Evolutionary conservation across 2,329 filamentous ascomycete species (phyloP), one percentile per base, ranked within the genome.

Genomic region (Teratosphaeriaceae sp.): DNA sequence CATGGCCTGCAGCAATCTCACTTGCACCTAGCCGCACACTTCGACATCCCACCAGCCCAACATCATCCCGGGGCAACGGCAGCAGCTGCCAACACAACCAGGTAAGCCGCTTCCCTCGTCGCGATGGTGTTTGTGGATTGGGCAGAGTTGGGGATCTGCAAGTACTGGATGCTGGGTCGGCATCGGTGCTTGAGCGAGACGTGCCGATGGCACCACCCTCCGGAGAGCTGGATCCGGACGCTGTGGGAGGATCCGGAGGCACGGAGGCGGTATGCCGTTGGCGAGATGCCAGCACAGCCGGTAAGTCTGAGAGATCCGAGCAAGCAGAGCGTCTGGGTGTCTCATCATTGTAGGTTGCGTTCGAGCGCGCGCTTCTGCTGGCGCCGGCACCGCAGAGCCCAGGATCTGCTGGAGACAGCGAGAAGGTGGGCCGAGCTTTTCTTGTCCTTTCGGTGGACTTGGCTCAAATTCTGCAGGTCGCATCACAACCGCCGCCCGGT

Each of bases 101-200:
- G 18, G 31, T 34, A 34, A 34, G 31, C 13, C 31, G 6, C 18
- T 19, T 19, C 31, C 31, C 35, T 5, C 13, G 35, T 8, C 30
- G 42, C 13, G 8, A 56, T 55, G 54, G 47, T 51, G 13, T 51
- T 42, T 44, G 49, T 57, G 12, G 41, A 47, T 21, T 57, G 54
- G 54, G 40, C 46, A 30, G 38, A 45, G 12, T 43, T 48, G n/a
- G 53, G 53, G 33, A 55, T 57, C 35, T 57, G 54, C 50, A 49
- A 46, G 39, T 51, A 42, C 41, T 45, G 31, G 39, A 49, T 45
- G 54, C 44, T 15, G 39, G 47, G 43, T 29, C 39, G 22, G 31
- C 40, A 44, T 5, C 45, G 42, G 29, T 53, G 47, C 41, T 38
- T 35, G 8, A 26, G 35, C 7, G 26, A 21, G 12, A 27, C 42